Conservation (phyloP, 2,329 filamentous ascomycete genomes). For the Sporothrix inflata region DNA sequence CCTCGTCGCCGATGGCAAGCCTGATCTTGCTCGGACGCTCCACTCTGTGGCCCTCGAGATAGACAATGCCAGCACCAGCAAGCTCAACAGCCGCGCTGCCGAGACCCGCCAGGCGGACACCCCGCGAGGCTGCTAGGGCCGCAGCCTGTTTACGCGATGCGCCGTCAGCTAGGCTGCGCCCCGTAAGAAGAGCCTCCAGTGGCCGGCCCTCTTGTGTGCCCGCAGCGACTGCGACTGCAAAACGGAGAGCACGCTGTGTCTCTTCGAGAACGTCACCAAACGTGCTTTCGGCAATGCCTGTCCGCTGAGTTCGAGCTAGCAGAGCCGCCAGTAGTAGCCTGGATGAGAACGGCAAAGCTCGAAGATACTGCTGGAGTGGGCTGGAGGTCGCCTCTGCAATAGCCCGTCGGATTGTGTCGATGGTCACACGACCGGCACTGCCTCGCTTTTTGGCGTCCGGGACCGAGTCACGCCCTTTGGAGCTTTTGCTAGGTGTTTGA, state of each 20-base stretch:
- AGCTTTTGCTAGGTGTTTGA: conserved; percentile 41
- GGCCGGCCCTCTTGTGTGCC: conserved; percentile 52
- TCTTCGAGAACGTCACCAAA: conserved; percentile 91
- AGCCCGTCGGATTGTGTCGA: conserved; percentile 88
- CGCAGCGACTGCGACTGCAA: conserved; percentile 53
- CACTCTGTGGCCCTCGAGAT: conserved; percentile 76
- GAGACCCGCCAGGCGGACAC: conserved; percentile 40
- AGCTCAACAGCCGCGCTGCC: conserved; percentile 75
- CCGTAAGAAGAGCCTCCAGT: conserved; percentile 56
- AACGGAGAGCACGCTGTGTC: conserved; percentile 67
- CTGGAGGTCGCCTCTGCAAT: conserved; percentile 95
- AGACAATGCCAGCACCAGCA: conserved; percentile 83
- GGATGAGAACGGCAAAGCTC: conserved; percentile 75
- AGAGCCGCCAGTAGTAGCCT: conserved; percentile 87
- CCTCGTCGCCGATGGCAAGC: conserved; percentile 84
- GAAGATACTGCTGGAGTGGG: conserved; percentile 86
- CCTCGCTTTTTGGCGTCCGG: conserved; percentile 40
- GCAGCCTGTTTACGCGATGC: conserved; percentile 27
- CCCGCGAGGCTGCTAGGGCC: conserved; percentile 33
- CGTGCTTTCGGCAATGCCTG: conserved; percentile 83
- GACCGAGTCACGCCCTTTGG: not conserved
- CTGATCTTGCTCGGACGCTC: conserved; percentile 88
- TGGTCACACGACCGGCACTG: conserved; percentile 70
- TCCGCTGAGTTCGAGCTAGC: conserved; percentile 75
- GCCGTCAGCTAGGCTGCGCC: not conserved